Evolutionary conservation across 169 alveolate genomes (phyloP).

Genomic region (Eimeria praecox): DNA sequence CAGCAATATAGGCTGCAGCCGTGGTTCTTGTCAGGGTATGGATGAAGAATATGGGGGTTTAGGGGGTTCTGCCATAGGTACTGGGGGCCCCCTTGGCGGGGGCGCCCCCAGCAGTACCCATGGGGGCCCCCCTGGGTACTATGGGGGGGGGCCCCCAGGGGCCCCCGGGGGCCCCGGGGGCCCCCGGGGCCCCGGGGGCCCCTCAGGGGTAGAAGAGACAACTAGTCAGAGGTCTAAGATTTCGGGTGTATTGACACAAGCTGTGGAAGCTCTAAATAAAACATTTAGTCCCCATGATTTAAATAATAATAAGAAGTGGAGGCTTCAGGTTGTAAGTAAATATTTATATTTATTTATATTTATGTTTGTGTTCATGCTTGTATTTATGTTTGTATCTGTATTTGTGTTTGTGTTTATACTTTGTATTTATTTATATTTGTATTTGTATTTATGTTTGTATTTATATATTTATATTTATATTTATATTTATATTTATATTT

Average conservation of each 20-base stretch:
- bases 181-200: background rate
- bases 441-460: too few relatives aligned
- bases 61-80: background rate
- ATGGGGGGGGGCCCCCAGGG: background rate
- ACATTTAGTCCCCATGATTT: background rate
- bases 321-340: background rate
- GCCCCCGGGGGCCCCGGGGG: too few relatives aligned
- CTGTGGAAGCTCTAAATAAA: conserved; percentile 9
- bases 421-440: background rate
- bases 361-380: too few relatives aligned
- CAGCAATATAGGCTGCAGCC: background rate
- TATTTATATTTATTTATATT: background rate
- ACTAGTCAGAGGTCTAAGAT: background rate
- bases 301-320: background rate
- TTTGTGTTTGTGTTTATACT: conserved; percentile 20
- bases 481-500: too few relatives aligned
- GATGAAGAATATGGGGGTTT: background rate
- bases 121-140: background rate
- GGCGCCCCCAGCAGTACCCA: too few relatives aligned
- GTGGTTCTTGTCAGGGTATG: background rate
- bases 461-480: too few relatives aligned
- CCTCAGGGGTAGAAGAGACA: background rate
- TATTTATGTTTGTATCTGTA: too few relatives aligned
- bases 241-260: conserved; percentile 11
- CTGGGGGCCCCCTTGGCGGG: background rate